Conservation (phyloP, 1,139 yeast genomes). For the Geotrichum europaeum region DNA sequence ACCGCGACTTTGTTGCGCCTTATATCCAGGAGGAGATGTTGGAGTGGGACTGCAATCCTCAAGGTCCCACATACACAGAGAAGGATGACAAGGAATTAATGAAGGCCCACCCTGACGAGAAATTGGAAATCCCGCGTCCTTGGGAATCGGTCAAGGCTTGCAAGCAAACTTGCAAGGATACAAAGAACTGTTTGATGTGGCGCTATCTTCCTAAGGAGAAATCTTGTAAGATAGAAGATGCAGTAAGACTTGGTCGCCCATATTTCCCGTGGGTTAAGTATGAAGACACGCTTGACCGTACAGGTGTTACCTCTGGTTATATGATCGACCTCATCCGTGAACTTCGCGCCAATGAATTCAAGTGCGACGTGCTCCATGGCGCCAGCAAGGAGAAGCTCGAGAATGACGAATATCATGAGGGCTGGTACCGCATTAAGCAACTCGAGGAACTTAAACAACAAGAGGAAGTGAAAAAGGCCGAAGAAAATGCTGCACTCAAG, state of each 20-base stretch:
- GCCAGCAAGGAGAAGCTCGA: neutral
- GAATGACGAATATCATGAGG: slow-evolving; percentile 6
- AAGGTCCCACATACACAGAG: slow-evolving; percentile 13
- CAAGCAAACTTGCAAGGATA: slow-evolving; percentile 23
- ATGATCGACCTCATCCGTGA: slow-evolving; percentile 8
- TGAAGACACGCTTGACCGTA: slow-evolving; percentile 4
- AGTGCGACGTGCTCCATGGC: slow-evolving; percentile 6
- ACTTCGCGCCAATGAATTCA: neutral
- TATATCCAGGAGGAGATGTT: slow-evolving; percentile 25
- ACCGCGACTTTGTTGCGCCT: slow-evolving; percentile 34
- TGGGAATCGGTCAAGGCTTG: slow-evolving; percentile 26
- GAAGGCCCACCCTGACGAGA: slow-evolving; percentile 15
- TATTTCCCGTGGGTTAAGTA: slow-evolving; percentile 5
- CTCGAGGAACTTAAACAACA: slow-evolving; percentile 4
- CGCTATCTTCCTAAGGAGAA: slow-evolving; percentile 21
- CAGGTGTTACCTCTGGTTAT: slow-evolving; percentile 6
- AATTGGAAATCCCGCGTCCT: slow-evolving; percentile 21
- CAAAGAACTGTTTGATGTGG: slow-evolving; percentile 27
- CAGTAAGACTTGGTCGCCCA: slow-evolving; percentile 11
- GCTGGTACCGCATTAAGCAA: slow-evolving; percentile 9
- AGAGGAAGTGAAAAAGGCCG: slow-evolving; percentile 40
- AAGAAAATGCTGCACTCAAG: slow-evolving; percentile 20
- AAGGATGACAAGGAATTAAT: slow-evolving; percentile 18
- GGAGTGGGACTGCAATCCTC: slow-evolving; percentile 32
- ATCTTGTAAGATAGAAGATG: slow-evolving; percentile 21